Base-by-base conservation (phyloP, 23 red algal species). In the Rhodosorus marinus region DNA sequence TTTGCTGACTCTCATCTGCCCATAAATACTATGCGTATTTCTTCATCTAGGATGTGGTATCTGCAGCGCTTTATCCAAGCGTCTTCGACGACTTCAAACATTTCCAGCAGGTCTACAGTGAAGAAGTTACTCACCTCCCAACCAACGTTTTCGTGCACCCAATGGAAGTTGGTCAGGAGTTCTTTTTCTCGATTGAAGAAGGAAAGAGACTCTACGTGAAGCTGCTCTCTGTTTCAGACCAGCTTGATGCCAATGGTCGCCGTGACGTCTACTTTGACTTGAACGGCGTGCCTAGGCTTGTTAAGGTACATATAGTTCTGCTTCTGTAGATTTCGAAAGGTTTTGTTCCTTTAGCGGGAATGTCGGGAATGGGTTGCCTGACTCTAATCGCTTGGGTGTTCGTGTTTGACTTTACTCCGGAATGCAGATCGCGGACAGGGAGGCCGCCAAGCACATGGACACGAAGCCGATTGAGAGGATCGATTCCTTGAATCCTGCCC, bases 231-330 rank as follows among this genome's bases (percentile, higher is more conserved):
- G 52, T 56, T 2, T 56, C 52, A 0, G 20, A 20, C 20, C 2
- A 3, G 2, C 52, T 56, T 17, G 52, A 56, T 14, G 24, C 17
- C 19, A 24, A 56, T 2, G 52, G 52, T 15, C 20, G 20, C 19
- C 52, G 52, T 24, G 52, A 56, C 52, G 52, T 56, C 29, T 56
- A 24, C 52, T 56, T 56, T 56, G 52, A 56, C 20, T 32, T 56
- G 8, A 56, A 56, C 52, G 52, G 52, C 1, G 52, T 56, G 3
- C 19, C 52, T 2, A 28, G 52, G 1, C 24, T 56, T 28, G 0
- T 2, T 4, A 15, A 24, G 1, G 52, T 56, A 15, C 3, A n/a
- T n/a, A n/a, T n/a, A n/a, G n/a, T n/a, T n/a, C n/a, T n/a, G n/a
- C n/a, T n/a, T n/a, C n/a, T n/a, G n/a, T n/a, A n/a, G n/a, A n/a